Evolutionary conservation across 768 basidiomycete genomes (phyloP), one percentile per base, ranked within the genome.

Genomic region (Suillus tomentosus): DNA sequence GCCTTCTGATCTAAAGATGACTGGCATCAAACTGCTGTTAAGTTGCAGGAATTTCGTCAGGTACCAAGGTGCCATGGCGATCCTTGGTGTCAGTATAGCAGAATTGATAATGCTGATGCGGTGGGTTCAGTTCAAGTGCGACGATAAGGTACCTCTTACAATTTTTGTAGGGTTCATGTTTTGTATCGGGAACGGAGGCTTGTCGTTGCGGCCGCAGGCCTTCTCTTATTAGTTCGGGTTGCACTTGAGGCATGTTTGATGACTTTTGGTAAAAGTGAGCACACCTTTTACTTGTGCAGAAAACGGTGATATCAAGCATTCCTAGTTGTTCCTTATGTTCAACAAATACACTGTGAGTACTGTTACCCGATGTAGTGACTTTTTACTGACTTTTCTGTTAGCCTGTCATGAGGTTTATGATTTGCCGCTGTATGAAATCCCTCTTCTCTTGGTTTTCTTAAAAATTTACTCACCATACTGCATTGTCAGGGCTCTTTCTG

Each of bases 1-100:
- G n/a, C 14, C 13, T 6, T 56, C n/a, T 7, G 36, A 22, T n/a
- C 36, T 56, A 37, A 37, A 48, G 5, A 37, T 14, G n/a, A 22
- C n/a, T 37, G 36, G n/a, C 36, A 22, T 37, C 36, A 37, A 37
- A 56, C n/a, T 79, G 81, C 60, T 22, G 59, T 45, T 24, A 31
- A 60, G 59, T 3, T 60, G 42, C 47, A 31, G 19, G 53, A n/a
- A 31, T 34, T 60, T 60, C 11, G 8, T 60, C 27, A 31, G 59
- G 24, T 55, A 31, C 3, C 15, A 54, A 54, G 45, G 24, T 24
- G 59, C 27, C 14, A 60, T 54, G 59, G 36, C 27, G 31, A 43
- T 14, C 43, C 8, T 60, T 31, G 59, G 59, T 37, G 5, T 60
- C 15, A 31, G 27, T 24, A 51, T 60, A 31, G 58, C 58, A n/a